Conservation (phyloP, 306 rosid genomes). For the Cicer chorassanicum region DNA sequence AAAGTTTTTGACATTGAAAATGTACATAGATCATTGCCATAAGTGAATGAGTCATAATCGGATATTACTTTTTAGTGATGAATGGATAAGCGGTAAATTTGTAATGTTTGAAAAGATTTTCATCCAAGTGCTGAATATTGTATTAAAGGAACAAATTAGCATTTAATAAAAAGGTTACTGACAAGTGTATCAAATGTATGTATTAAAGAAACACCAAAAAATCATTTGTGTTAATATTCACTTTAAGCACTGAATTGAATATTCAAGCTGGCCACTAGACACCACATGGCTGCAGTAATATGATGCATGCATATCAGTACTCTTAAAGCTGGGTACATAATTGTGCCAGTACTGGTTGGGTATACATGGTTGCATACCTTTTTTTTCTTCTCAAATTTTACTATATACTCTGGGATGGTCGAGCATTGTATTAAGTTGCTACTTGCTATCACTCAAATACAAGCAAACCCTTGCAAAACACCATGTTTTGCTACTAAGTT, state of each 20-base stretch:
- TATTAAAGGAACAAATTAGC: slow-evolving; percentile 12
- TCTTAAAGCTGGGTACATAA: not conserved
- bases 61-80: not conserved
- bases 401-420: slow-evolving; percentile 1
- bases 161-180: slow-evolving; percentile 1
- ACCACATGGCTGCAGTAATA: slow-evolving; percentile 13
- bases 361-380: not conserved
- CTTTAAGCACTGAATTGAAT: slow-evolving; percentile 20
- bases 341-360: slow-evolving; percentile 5
- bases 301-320: not conserved
- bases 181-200: not conserved
- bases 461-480: not conserved
- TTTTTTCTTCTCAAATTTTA: not conserved
- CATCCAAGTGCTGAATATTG: slow-evolving; percentile 11
- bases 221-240: slow-evolving; percentile 17
- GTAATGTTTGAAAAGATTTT: slow-evolving; percentile 8
- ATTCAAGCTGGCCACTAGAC: slow-evolving; percentile 18
- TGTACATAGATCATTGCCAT: not conserved
- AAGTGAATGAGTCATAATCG: slow-evolving; percentile 6
- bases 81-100: not conserved
- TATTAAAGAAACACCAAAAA: slow-evolving; percentile 28
- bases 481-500: slow-evolving; percentile 11
- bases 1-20: slow-evolving; percentile 9
- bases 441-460: not conserved
- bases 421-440: not conserved